Base-by-base conservation (phyloP, 2,329 filamentous ascomycete species). In the Claviceps maximensis region DNA sequence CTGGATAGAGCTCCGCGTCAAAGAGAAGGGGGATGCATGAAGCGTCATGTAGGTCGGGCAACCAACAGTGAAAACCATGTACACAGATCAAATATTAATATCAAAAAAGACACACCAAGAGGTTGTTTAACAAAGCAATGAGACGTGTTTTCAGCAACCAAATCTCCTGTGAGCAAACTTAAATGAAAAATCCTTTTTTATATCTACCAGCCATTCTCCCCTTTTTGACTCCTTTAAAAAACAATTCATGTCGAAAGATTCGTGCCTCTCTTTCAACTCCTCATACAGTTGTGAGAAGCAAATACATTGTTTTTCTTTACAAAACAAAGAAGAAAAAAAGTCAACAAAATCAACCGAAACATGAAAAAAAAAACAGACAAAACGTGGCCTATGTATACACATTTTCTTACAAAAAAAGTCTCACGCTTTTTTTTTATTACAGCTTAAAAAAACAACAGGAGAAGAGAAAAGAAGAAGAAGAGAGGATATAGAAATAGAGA, bases 1-100 rank as follows among this genome's bases (percentile, higher is more conserved):
- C 50, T 74, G 78, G 69, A 67, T 83, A 54, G 80, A 84, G 65
- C 63, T 84, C 55, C 72, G 67, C 23, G 46, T 55, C 29, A 53
- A 7, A 33, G 12, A 12, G 15, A 46, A 7, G 51, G 51, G 7
- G 53, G 50, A 21, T 12, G 21, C 25, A 19, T 45, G 23, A 45
- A 15, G 42, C 12, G 21, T 8, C n/a, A n/a, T n/a, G n/a, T n/a
- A n/a, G n/a, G n/a, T n/a, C n/a, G n/a, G n/a, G n/a, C n/a, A n/a
- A n/a, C n/a, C n/a, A n/a, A n/a, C n/a, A n/a, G n/a, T n/a, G n/a
- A n/a, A n/a, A n/a, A n/a, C n/a, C n/a, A n/a, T n/a, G n/a, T n/a
- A n/a, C n/a, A n/a, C n/a, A n/a, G n/a, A n/a, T n/a, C n/a, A n/a
- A n/a, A n/a, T n/a, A n/a, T n/a, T n/a, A n/a, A n/a, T n/a, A n/a